Conservation (phyloP, 352 stramenopile genomes). For the Phytopythium litorale region DNA sequence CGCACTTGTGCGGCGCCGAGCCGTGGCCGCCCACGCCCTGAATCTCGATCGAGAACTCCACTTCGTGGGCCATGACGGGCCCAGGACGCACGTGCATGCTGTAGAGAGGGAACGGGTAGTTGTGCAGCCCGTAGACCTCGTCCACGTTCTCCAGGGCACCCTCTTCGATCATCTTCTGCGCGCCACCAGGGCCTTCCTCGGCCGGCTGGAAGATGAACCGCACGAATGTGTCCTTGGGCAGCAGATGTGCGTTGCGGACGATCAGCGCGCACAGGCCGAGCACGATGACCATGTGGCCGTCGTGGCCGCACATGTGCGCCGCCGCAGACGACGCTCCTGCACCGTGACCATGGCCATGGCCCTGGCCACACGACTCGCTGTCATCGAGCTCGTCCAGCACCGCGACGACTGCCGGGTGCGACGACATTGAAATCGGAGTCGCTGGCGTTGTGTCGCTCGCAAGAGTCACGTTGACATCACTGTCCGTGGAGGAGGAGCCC, state of each 20-base stretch:
- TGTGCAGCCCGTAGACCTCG: conserved; percentile 94
- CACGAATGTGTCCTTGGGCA: conserved; percentile 77
- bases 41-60: conserved; percentile 92
- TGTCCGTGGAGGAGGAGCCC: conserved; percentile 5
- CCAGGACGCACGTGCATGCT: conserved; percentile 85
- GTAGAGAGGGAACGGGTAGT: conserved; percentile 87
- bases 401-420: conserved; percentile 25
- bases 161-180: conserved; percentile 92
- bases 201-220: conserved; percentile 96
- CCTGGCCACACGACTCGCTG: conserved; percentile 11
- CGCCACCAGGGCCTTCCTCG: conserved; percentile 90
- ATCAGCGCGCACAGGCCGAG: conserved; percentile 87
- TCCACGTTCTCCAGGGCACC: conserved; percentile 84
- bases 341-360: neutral
- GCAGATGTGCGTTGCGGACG: conserved; percentile 56
- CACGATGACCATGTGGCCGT: conserved; percentile 94
- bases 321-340: conserved; percentile 20
- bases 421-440: conserved; percentile 19
- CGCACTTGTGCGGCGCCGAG: conserved; percentile 88
- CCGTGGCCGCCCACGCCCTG: conserved; percentile 92
- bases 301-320: conserved; percentile 94
- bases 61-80: conserved; percentile 89
- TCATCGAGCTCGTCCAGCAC: conserved; percentile 31
- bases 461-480: conserved; percentile 16
- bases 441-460: conserved; percentile 12